Evolutionary conservation across 2,329 filamentous ascomycete genomes (phyloP).

Genomic region (Botrytis elliptica): DNA sequence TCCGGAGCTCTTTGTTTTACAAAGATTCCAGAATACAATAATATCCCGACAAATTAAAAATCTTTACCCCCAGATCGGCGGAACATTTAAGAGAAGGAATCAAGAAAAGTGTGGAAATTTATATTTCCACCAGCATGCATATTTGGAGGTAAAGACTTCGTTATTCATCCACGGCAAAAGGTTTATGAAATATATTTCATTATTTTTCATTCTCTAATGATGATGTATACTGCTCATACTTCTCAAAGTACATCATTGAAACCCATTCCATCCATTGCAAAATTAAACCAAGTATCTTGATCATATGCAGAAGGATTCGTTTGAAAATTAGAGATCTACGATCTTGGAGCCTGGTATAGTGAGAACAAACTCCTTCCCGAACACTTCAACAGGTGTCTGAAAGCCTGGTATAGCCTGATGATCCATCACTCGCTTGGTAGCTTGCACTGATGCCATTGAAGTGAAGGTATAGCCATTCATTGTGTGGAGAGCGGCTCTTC

Average conservation of each 20-base stretch:
- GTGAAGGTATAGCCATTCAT: neutral
- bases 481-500: neutral
- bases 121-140: neutral
- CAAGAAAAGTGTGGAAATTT: neutral
- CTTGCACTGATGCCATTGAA: neutral
- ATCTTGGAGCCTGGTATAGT: neutral
- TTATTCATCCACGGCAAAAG: neutral
- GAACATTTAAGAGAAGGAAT: neutral
- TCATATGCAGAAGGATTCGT: neutral
- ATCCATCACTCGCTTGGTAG: neutral
- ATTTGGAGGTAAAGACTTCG: neutral
- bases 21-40: neutral
- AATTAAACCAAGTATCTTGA: neutral
- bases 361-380: neutral
- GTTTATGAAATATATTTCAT: neutral
- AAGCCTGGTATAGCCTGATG: neutral
- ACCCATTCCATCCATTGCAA: neutral
- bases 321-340: neutral
- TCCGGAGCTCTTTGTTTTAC: neutral
- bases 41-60: neutral
- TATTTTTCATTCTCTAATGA: neutral
- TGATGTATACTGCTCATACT: rapidly evolving
- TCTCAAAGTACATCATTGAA: neutral
- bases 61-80: neutral
- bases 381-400: neutral